These are phyloP conservation scores for Orychophragmus violaceus DNA, from an alignment of 345 rosid species.

Conservation along the genomic window DNA sequence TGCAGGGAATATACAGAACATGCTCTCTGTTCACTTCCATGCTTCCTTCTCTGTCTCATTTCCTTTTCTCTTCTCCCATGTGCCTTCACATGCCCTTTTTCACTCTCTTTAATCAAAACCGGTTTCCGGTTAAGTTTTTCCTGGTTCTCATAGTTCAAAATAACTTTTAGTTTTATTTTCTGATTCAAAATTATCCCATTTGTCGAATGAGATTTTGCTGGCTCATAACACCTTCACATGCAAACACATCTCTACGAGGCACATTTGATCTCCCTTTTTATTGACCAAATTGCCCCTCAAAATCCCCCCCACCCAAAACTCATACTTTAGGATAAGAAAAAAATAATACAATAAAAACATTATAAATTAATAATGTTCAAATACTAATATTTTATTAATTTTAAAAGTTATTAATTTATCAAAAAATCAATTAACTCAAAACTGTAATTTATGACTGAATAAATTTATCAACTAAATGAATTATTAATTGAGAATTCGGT, in stretches of 20 bases:
- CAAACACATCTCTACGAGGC: background rate
- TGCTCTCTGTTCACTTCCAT: conserved; percentile 28
- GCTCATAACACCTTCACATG: conserved; percentile 16
- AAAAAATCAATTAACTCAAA: too few species aligned
- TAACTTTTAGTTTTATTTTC: background rate
- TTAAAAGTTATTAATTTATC: too few species aligned
- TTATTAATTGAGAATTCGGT: too few species aligned
- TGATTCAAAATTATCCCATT: background rate
- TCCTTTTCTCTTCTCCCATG: conserved; percentile 23
- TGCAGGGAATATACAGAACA: conserved; percentile 35
- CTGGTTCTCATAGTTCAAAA: conserved; percentile 10
- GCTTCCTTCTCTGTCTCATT: conserved; percentile 16
- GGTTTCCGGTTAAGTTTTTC: conserved; percentile 7
- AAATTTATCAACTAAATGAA: too few species aligned
- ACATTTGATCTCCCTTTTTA: background rate
- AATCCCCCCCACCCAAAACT: background rate
- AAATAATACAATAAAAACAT: too few species aligned
- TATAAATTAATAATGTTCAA: too few species aligned
- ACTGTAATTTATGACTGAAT: too few species aligned
- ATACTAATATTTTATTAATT: too few species aligned
- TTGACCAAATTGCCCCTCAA: background rate
- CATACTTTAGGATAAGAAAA: background rate
- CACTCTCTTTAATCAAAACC: background rate
- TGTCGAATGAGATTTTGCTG: conserved; percentile 8
- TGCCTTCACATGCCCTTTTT: conserved; percentile 26